phyloP scores from a whole-genome alignment of 2,329 filamentous ascomycete genomes.

The Aspergillus caelatus region DNA sequence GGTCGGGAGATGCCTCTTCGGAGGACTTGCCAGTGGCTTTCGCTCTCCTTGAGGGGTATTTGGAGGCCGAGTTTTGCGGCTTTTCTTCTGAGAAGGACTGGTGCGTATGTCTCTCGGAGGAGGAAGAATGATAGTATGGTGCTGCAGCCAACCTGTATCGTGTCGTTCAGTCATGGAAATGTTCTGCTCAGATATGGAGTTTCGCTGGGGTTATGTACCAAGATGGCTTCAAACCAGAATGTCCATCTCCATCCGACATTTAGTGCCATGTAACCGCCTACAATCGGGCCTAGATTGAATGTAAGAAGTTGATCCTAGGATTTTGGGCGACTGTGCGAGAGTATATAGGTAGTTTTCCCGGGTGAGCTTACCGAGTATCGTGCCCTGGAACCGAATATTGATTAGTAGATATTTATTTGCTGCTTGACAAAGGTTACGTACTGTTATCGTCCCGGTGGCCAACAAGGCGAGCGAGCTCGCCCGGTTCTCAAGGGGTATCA shows the following conservation, averaged over 20 bases:
- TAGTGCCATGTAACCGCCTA: slow-evolving; percentile 5
- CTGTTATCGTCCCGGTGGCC: background rate
- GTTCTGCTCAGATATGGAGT: too few relatives aligned
- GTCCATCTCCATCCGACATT: slow-evolving; percentile 6
- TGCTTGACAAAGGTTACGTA: background rate
- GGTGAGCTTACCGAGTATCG: background rate
- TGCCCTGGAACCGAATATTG: background rate
- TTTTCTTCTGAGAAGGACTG: background rate
- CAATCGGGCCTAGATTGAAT: background rate
- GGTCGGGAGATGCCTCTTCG: background rate
- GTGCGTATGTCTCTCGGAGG: background rate
- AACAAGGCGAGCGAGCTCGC: background rate
- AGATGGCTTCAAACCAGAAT: background rate
- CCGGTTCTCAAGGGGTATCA: slow-evolving; percentile 4
- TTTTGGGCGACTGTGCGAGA: background rate
- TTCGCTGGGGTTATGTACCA: background rate
- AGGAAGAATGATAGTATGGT: background rate
- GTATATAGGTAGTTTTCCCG: background rate
- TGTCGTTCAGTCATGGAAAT: background rate
- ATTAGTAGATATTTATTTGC: background rate
- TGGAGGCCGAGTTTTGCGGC: background rate
- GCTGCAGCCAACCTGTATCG: background rate
- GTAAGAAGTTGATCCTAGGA: background rate
- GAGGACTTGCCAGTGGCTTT: background rate
- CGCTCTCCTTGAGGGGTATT: background rate